Evolutionary conservation across 2,329 filamentous ascomycete species (phyloP).

Genomic region (Incumbomyces delicatus): DNA sequence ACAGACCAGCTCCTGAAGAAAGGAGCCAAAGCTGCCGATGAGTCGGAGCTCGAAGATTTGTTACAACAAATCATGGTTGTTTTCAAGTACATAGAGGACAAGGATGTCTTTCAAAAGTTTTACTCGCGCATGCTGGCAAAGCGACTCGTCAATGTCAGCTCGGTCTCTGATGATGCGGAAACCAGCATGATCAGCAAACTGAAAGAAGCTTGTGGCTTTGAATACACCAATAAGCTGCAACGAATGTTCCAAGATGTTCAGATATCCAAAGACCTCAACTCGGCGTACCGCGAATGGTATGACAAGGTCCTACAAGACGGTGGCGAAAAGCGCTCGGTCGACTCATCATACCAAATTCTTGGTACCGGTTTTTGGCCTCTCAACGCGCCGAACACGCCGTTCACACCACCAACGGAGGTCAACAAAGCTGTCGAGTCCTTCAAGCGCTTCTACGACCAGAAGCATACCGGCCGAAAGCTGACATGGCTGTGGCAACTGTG

Average conservation of each 20-base stretch:
- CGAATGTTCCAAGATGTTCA: slow-evolving; percentile 99
- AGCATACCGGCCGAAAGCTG: slow-evolving; percentile 91
- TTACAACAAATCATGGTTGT: slow-evolving; percentile 95
- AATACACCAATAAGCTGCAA: slow-evolving; percentile 98
- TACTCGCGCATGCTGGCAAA: slow-evolving; percentile 95
- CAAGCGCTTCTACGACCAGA: slow-evolving; percentile 82
- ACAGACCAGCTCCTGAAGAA: slow-evolving; percentile 88
- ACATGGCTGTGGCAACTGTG: slow-evolving; percentile 98
- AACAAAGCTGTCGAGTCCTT: slow-evolving; percentile 83
- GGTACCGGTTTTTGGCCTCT: slow-evolving; percentile 98
- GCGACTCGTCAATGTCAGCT: slow-evolving; percentile 87
- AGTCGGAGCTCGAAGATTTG: slow-evolving; percentile 82
- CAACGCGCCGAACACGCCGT: slow-evolving; percentile 74
- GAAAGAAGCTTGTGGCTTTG: slow-evolving; percentile 96
- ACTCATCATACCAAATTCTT: slow-evolving; percentile 84
- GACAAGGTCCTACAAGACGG: slow-evolving; percentile 53
- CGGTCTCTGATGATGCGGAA: slow-evolving; percentile 92
- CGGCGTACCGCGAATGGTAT: slow-evolving; percentile 72
- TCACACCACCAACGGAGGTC: slow-evolving; percentile 77
- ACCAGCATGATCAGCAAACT: slow-evolving; percentile 99
- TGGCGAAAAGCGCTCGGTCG: slow-evolving; percentile 59
- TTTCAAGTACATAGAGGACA: slow-evolving; percentile 99
- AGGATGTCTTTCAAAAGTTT: slow-evolving; percentile 99
- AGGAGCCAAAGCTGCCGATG: slow-evolving; percentile 83
- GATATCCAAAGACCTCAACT: slow-evolving; percentile 94